phyloP scores from a whole-genome alignment of 768 basidiomycete genomes.

The Suillus paluster region DNA sequence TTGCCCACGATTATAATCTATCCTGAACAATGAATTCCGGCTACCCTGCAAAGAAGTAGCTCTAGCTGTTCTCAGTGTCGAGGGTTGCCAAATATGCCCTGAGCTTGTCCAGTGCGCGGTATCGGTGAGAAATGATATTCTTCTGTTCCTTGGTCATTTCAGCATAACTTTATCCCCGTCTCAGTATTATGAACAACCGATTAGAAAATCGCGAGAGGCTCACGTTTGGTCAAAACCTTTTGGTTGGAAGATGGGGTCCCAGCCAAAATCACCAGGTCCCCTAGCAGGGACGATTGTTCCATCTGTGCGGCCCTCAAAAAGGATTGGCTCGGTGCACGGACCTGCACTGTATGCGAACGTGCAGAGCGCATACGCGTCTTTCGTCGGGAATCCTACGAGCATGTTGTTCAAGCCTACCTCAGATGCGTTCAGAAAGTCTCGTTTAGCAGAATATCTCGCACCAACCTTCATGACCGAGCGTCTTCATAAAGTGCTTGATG shows the following conservation, averaged over 20 bases:
- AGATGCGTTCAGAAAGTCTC: constrained; percentile 3
- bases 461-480: constrained; percentile 83
- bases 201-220: constrained; percentile 22
- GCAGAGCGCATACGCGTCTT: constrained; percentile 87
- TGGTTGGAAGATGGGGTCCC: constrained; percentile 89
- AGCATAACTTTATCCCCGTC: constrained; percentile 50
- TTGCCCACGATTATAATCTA: no score
- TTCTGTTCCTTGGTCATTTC: constrained; percentile 70
- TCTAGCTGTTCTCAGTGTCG: constrained; percentile 7
- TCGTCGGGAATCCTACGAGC: constrained; percentile 75
- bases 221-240: constrained; percentile 79
- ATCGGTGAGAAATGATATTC: constrained; percentile 69
- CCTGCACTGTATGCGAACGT: constrained; percentile 95
- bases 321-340: constrained; percentile 75
- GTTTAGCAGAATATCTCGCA: neutral
- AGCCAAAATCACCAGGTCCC: constrained; percentile 82
- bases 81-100: constrained; percentile 41
- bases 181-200: neutral
- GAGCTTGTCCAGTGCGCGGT: constrained; percentile 63
- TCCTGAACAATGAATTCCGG: neutral
- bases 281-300: constrained; percentile 89
- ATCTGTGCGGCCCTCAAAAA: constrained; percentile 87
- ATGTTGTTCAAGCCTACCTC: constrained; percentile 76
- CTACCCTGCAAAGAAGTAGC: neutral
- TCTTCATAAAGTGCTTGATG: constrained; percentile 90